Percentiles rank a stretch among this genome's conserved stretches.
These are phyloP conservation scores for Funneliformis geosporum DNA, from an alignment of 192 early-diverging fungal genomes.

Conservation along the genomic window DNA sequence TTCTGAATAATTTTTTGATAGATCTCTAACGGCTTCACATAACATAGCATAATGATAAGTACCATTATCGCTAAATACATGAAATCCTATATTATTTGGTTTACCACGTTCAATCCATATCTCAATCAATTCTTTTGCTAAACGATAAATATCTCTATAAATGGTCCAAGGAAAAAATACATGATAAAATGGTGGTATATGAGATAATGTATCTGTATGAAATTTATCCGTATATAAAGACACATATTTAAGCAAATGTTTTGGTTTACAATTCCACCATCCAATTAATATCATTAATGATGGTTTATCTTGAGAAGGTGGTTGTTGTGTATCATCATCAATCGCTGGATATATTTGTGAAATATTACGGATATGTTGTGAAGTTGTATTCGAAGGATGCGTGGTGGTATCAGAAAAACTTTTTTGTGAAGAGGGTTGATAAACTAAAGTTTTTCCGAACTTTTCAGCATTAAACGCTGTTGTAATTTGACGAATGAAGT, in stretches of 20 bases:
- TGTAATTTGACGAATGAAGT: neutral
- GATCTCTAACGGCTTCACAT: constrained; percentile 9
- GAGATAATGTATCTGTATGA: constrained; percentile 23
- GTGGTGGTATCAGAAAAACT: neutral
- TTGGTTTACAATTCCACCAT: constrained; percentile 26
- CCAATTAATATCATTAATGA: constrained; percentile 30
- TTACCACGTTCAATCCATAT: constrained; percentile 20
- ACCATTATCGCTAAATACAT: constrained; percentile 30
- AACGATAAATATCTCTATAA: neutral
- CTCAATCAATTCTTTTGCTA: constrained; percentile 17
- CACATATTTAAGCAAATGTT: constrained; percentile 13
- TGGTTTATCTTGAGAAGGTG: neutral
- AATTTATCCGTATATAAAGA: constrained; percentile 11
- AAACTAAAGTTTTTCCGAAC: neutral
- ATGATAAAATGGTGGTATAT: constrained; percentile 30
- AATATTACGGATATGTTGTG: neutral
- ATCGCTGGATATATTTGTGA: neutral
- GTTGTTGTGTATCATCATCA: neutral
- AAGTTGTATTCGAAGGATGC: neutral
- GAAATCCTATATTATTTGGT: constrained; percentile 27
- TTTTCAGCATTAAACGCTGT: neutral
- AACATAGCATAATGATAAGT: constrained; percentile 30
- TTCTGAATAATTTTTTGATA: neutral
- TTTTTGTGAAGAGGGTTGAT: constrained; percentile 16
- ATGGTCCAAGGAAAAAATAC: constrained; percentile 27